Base-by-base conservation (phyloP, 2,329 filamentous ascomycete species). In the Neonectria neomacrospora region DNA sequence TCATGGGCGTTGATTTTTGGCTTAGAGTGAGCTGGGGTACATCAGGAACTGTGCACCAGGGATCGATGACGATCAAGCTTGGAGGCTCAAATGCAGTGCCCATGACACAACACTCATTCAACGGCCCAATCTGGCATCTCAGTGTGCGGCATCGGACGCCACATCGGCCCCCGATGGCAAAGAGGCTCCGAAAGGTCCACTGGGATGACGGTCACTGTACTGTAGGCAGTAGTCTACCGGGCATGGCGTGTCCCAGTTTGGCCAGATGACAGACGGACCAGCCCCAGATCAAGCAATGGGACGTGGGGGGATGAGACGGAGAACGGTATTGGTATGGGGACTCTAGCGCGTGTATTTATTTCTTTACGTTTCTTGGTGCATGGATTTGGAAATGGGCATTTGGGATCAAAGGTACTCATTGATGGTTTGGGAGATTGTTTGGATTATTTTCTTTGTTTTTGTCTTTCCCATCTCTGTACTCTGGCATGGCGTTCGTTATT, bases 341-440 rank as follows among this genome's bases (percentile, higher is more conserved):
- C 42, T 58, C 45, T 59, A 59, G 64, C 67, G 64, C 58, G 56
- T 57, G 63, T 65, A 32, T 58, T 54, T 51, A 47, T 60, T 63
- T 58, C 58, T 42, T 42, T 44, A 37, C 50, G 48, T 55, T 20
- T 41, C 47, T 39, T 52, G 45, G 67, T 67, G 65, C 63, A 71
- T 67, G 68, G 63, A 59, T 42, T 58, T 51, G 67, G 62, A 65
- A 65, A 66, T 30, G 63, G 65, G 64, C 69, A 71, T 67, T 58
- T 54, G 67, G 69, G 57, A 65, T 39, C 32, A 59, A 61, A 58
- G 66, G 69, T 66, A 51, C 68, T 67, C 69, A 71, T 50, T 63
- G 58, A 56, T 45, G 58, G 58, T 50, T 54, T 50, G 54, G 59
- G 41, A 57, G 41, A 20, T 48, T 30, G 26, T 48, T 32, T 52